These are phyloP conservation scores for Ailanthus altissimus DNA, from an alignment of 345 rosid species.

Conservation along the genomic window DNA sequence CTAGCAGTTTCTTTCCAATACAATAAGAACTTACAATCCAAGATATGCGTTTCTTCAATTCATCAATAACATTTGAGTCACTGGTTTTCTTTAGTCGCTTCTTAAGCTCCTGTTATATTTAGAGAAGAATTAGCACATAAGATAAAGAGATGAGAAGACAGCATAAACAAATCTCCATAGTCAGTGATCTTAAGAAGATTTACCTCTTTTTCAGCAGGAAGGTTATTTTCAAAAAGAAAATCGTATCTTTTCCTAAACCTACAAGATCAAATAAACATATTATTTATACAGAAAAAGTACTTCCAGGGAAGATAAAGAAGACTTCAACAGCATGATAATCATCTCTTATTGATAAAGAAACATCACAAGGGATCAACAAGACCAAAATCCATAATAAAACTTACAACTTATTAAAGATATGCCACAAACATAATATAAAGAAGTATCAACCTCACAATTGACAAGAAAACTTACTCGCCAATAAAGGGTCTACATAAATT, in stretches of 20 bases:
- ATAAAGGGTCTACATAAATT: background rate
- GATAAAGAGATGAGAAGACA: background rate
- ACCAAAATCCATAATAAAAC: background rate
- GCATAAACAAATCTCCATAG: background rate
- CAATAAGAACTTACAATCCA: constrained; percentile 60
- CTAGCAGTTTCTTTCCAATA: background rate
- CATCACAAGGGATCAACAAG: background rate
- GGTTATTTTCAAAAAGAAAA: constrained; percentile 64
- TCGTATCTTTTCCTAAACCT: constrained; percentile 78
- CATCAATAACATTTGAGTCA: constrained; percentile 35
- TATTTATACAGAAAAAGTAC: background rate
- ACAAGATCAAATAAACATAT: constrained; percentile 16
- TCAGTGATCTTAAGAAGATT: too few relatives aligned
- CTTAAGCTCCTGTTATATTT: constrained; percentile 42
- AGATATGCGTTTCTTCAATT: constrained; percentile 39
- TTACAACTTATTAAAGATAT: background rate
- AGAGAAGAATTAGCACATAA: constrained; percentile 1
- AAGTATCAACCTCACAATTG: background rate
- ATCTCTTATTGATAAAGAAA: background rate
- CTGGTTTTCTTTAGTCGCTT: constrained; percentile 46
- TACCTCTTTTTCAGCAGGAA: constrained; percentile 72
- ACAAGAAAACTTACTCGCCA: background rate
- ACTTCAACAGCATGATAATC: background rate
- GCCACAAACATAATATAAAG: background rate
- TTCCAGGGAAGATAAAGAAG: background rate